Evolutionary conservation across 345 rosid species (phyloP), one percentile per base, ranked within the genome.

Genomic region (Isatis tinctoria): DNA sequence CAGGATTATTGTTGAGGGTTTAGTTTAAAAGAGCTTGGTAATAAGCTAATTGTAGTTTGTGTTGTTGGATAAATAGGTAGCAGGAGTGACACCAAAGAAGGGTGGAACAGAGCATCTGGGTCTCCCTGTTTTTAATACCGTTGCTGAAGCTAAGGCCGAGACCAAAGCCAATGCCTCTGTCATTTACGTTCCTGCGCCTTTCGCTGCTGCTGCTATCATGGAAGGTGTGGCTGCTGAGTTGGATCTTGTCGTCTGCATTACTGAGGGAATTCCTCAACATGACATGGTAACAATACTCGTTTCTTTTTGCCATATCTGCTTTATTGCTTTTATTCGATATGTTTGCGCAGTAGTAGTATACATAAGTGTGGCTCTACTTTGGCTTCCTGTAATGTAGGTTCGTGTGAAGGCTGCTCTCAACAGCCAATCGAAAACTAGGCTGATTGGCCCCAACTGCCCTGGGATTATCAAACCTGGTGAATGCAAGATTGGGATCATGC

Each of bases 51-150:
- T 39, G 36, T 0, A 9, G 48, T 36, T 0, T 53, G 58, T 43
- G 65, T 62, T 53, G 24, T 16, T 60, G 4, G 56, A 37, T 41
- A 10, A 40, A 65, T 69, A 95, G 99, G 99, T 95, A 35, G 99
- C 92, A 39, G 97, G 99, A 22, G 99, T 92, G 73, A 95, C 99
- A 61, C 99, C 97, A 0, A 92, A 92, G 87, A 95, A 95, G 74
- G 99, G 97, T 28, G 99, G 99, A 9, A 95, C 97, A 1, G 97
- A 92, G 51, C 99, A 95, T 82, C 80, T 90, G 81, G 99, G 97
- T 14, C 96, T 92, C 71, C 97, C 97, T 51, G 97, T 95, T 58
- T 95, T 87, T 70, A 92, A 95, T 68, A 40, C 97, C 0, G 97
- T 95, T 62, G 97, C 97, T 11, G 99, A 95, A 83, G 99, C 99